phyloP scores from a whole-genome alignment of 129 eudicot species.

The Cynara cardunculus region DNA sequence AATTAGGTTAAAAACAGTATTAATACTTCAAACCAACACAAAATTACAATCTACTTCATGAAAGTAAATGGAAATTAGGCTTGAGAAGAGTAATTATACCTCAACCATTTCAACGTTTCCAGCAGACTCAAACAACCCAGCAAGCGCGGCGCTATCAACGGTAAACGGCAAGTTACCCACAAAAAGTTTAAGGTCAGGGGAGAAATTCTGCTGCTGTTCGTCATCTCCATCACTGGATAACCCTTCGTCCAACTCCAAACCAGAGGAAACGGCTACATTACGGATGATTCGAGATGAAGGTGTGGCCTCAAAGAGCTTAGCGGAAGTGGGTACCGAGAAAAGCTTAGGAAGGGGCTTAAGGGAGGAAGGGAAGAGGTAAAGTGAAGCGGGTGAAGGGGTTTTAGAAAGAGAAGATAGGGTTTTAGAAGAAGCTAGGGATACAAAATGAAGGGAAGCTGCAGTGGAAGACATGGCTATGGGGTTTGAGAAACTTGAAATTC shows the following conservation, averaged over 20 bases:
- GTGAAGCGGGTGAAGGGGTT: constrained; percentile 32
- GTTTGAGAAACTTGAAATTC: background rate
- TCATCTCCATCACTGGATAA: constrained; percentile 27
- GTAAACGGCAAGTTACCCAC: constrained; percentile 88
- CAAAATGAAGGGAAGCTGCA: constrained; percentile 45
- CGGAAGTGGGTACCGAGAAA: constrained; percentile 21
- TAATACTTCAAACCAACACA: background rate
- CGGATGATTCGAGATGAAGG: constrained; percentile 31
- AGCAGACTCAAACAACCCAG: constrained; percentile 70
- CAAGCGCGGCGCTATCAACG: constrained; percentile 83
- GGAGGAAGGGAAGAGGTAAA: constrained; percentile 34
- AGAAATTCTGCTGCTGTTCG: constrained; percentile 36
- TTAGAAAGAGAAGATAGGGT: constrained; percentile 43
- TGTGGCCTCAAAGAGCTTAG: constrained; percentile 18
- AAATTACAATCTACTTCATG: background rate
- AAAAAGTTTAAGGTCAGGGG: constrained; percentile 81
- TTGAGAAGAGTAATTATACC: constrained; percentile 36
- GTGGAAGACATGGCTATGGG: constrained; percentile 43
- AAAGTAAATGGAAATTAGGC: background rate
- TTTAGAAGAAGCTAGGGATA: constrained; percentile 55
- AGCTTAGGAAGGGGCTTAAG: constrained; percentile 42
- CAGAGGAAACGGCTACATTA: constrained; percentile 53
- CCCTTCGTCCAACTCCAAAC: constrained; percentile 41
- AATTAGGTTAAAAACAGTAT: background rate
- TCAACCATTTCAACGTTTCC: constrained; percentile 98